These are phyloP conservation scores for Lentinula detonsa DNA, from an alignment of 768 basidiomycete genomes.

Conservation along the genomic window DNA sequence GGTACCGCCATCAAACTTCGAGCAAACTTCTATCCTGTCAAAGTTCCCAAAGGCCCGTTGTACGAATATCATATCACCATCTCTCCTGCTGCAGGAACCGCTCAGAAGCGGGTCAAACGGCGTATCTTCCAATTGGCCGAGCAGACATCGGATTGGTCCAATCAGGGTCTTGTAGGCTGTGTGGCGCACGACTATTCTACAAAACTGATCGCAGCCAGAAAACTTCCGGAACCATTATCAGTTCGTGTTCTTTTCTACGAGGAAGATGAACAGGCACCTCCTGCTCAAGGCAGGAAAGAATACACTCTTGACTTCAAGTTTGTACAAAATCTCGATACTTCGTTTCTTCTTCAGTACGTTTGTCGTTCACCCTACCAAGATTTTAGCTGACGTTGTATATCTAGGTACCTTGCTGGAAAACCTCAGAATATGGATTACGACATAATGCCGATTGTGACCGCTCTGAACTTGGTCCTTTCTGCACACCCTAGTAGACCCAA, in stretches of 20 bases:
- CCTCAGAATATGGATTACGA: slow-evolving; percentile 51
- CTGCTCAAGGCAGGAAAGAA: slow-evolving; percentile 35
- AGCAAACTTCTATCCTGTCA: slow-evolving; percentile 65
- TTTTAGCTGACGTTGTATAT: background rate
- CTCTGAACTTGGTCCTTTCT: slow-evolving; percentile 59
- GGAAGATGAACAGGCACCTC: slow-evolving; percentile 42
- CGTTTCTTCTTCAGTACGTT: slow-evolving; percentile 38
- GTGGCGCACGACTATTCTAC: slow-evolving; percentile 54
- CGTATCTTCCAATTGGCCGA: slow-evolving; percentile 65
- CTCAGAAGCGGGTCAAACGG: slow-evolving; percentile 46
- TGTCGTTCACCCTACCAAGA: slow-evolving; percentile 8
- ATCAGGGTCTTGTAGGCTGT: slow-evolving; percentile 39
- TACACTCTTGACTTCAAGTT: slow-evolving; percentile 40
- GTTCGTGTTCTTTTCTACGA: slow-evolving; percentile 42
- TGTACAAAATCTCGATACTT: slow-evolving; percentile 44
- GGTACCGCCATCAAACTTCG: slow-evolving; percentile 48
- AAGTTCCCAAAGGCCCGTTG: slow-evolving; percentile 38
- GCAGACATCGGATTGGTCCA: slow-evolving; percentile 38
- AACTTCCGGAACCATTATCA: slow-evolving; percentile 37
- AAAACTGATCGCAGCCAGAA: slow-evolving; percentile 42
- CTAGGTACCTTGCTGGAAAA: slow-evolving; percentile 48
- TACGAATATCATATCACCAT: slow-evolving; percentile 63
- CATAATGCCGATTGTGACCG: slow-evolving; percentile 51
- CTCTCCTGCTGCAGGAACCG: slow-evolving; percentile 40
- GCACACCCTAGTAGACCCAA: slow-evolving; percentile 43